Conservation (phyloP, 2,329 filamentous ascomycete species). For the Trichoderma sp. region DNA sequence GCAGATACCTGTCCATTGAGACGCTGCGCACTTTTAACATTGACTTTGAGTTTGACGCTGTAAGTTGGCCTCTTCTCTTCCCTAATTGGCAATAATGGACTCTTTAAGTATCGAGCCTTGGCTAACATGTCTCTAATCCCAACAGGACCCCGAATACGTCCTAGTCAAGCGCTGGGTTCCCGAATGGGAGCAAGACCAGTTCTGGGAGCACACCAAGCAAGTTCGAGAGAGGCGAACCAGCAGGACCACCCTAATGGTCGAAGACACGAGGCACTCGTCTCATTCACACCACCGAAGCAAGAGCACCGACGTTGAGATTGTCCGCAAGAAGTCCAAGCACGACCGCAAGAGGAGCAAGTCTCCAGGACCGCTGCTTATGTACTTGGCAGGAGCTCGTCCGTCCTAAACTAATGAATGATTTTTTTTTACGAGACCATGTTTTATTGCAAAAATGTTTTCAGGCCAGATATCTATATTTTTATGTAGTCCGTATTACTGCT, state of each 20-base stretch:
- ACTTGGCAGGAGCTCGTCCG: constrained; percentile 57
- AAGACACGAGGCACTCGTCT: constrained; percentile 46
- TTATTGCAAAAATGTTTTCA: background rate
- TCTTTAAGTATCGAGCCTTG: background rate
- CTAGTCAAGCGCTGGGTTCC: constrained; percentile 75
- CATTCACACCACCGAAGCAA: constrained; percentile 44
- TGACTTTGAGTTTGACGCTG: constrained; percentile 61
- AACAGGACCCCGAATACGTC: constrained; percentile 68
- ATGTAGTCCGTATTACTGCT: constrained; percentile 18
- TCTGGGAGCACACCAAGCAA: constrained; percentile 71
- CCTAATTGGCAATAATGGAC: too few relatives aligned
- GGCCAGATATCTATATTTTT: constrained; percentile 8
- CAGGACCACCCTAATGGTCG: constrained; percentile 54
- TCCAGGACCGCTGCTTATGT: constrained; percentile 60
- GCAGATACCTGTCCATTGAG: constrained; percentile 64
- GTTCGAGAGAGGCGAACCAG: constrained; percentile 61
- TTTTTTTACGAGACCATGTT: background rate
- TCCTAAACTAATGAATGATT: constrained; percentile 36
- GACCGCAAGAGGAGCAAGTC: constrained; percentile 60
- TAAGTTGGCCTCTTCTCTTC: constrained; percentile 43
- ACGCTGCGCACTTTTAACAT: constrained; percentile 60
- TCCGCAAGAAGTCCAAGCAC: constrained; percentile 55
- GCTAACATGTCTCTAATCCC: background rate
- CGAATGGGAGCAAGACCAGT: constrained; percentile 70
- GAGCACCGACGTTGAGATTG: constrained; percentile 55